Conservation (phyloP, 208 protist species). For the Leishmania martiniquensis region DNA sequence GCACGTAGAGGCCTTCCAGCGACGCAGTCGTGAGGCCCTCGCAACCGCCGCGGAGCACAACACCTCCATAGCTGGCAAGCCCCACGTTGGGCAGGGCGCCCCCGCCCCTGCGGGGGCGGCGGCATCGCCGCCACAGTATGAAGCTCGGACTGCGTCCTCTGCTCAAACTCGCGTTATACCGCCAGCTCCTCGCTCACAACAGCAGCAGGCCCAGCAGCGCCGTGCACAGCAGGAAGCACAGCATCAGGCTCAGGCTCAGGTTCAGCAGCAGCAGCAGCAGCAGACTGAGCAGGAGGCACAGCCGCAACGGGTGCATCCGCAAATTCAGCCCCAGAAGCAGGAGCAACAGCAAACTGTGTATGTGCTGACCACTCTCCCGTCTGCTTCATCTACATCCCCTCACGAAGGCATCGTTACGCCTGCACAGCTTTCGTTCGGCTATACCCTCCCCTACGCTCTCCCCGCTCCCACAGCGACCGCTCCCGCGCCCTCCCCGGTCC, state of each 20-base stretch:
- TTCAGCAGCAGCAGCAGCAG: constrained; percentile 2
- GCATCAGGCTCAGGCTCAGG: not conserved
- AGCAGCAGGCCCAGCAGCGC: constrained; percentile 1
- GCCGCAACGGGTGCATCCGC: not conserved
- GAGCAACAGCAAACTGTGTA: constrained; percentile 22
- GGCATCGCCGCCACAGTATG: constrained; percentile 18
- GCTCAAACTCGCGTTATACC: constrained; percentile 24
- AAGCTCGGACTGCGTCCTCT: not conserved
- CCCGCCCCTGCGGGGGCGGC: not conserved
- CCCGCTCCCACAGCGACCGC: not conserved
- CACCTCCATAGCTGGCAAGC: not conserved
- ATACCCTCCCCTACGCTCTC: constrained; percentile 27
- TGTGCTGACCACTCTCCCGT: constrained; percentile 1
- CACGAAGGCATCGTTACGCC: constrained; percentile 3
- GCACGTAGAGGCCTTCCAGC: constrained; percentile 6
- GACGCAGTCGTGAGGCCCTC: constrained; percentile 12
- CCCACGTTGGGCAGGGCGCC: not conserved
- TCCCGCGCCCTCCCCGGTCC: constrained; percentile 1
- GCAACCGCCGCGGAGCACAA: not conserved
- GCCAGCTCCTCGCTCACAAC: constrained; percentile 28
- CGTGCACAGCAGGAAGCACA: constrained; percentile 2
- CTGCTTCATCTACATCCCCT: constrained; percentile 1
- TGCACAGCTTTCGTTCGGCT: constrained; percentile 13
- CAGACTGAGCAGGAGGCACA: constrained; percentile 3
- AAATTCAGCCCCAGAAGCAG: constrained; percentile 10